Base-by-base conservation (phyloP, 2,329 filamentous ascomycete species). In the Arthrobotrys megalospora region DNA sequence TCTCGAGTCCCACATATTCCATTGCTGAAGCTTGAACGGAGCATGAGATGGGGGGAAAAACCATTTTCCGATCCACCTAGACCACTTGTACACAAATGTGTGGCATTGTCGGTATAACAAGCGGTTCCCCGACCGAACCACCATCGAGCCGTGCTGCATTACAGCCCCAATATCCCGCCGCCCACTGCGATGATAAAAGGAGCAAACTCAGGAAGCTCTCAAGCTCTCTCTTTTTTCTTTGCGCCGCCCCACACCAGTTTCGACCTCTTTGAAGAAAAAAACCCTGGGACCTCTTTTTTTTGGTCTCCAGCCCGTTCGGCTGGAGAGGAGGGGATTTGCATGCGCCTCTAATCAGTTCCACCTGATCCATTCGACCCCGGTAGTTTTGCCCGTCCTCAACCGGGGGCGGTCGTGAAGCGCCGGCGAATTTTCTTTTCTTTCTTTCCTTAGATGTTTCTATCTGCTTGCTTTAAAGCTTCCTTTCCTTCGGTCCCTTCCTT, bases 401-500 rank as follows among this genome's bases (percentile, higher is more conserved):
- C 73, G 65, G 73, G 60, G 32, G 38, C 14, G 16, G 38, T 77
- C 66, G 45, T 64, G 48, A 77, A 77, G 73, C 73, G 73, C 73
- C 73, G 58, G 60, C 55, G 53, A 53, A 8, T 68, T 55, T 28
- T 41, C 52, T 50, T 41, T 43, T 52, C 16, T 32, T 19, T 32
- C 48, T 7, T 21, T n/a, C 5, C 24, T 28, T 28, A 28, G 24
- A 28, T 28, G 24, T 28, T 52, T 52, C 6, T 32, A 14, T 32
- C 21, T 21, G 8, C 24, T 28, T 5, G 48, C n/a, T 52, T 12
- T n/a, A n/a, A 12, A 6, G 7, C 19, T 24, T n/a, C 7, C 5
- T 8, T 24, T 24, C 50, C 14, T 34, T 34, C 32, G 50, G 47
- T 16, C 24, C 24, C 24, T 28, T 28, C 24, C 24, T 2, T 5